Evolutionary conservation across 2,329 filamentous ascomycete genomes (phyloP).

Genomic region (Coniochaeta sp.): DNA sequence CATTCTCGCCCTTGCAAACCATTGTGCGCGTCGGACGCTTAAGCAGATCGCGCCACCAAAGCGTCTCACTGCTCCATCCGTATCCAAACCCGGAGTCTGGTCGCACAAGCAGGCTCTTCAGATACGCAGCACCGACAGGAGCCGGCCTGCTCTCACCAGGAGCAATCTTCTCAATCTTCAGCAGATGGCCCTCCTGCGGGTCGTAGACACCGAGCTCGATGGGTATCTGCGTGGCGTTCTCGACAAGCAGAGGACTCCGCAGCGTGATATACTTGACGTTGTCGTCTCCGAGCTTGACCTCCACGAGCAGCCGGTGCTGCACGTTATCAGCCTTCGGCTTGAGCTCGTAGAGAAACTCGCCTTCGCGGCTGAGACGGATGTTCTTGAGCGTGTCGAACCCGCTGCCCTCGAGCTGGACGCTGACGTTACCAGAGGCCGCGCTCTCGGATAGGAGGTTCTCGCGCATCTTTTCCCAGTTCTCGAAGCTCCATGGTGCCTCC

Average conservation of each 20-base stretch:
- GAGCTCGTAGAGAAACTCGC: constrained; percentile 82
- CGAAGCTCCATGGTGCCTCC: constrained; percentile 92
- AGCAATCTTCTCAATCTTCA: constrained; percentile 96
- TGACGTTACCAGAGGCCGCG: constrained; percentile 66
- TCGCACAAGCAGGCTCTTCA: constrained; percentile 80
- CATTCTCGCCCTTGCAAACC: constrained; percentile 79
- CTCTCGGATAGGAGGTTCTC: constrained; percentile 85
- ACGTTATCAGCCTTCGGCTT: constrained; percentile 81
- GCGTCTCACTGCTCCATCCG: constrained; percentile 80
- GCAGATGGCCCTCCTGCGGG: constrained; percentile 74
- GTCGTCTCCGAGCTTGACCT: constrained; percentile 83
- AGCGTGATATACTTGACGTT: constrained; percentile 98
- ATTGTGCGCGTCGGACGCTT: constrained; percentile 80
- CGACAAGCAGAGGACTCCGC: constrained; percentile 81
- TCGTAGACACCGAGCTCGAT: constrained; percentile 91
- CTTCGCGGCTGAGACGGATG: constrained; percentile 88
- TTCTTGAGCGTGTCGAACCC: constrained; percentile 88
- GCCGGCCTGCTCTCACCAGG: constrained; percentile 86
- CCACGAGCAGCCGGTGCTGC: constrained; percentile 83
- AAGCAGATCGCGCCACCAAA: constrained; percentile 91
- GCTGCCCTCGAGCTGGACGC: constrained; percentile 81
- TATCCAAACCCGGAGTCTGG: constrained; percentile 97
- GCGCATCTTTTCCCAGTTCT: constrained; percentile 93
- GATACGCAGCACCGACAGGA: constrained; percentile 84
- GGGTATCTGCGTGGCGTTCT: constrained; percentile 95